Percentiles rank a stretch among this genome's conserved stretches.
Conservation (phyloP, 2,329 filamentous ascomycete genomes). For the Ilyonectria robusta region DNA sequence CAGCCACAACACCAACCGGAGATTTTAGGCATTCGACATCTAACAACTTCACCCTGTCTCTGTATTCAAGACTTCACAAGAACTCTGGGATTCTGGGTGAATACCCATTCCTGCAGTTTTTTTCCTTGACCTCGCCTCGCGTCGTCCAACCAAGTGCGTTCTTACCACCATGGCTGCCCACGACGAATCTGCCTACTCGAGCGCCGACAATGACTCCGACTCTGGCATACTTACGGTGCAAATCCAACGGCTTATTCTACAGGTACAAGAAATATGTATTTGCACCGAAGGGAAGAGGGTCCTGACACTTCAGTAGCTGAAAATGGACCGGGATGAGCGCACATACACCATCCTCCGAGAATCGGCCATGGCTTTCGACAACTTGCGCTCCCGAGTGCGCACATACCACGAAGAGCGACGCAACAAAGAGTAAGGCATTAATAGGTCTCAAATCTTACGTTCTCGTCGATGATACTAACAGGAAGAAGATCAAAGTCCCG, state of each 20-base stretch:
- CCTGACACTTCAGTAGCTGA: slow-evolving; percentile 45
- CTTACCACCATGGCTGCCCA: slow-evolving; percentile 29
- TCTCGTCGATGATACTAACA: neutral
- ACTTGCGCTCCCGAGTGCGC: slow-evolving; percentile 41
- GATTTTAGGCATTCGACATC: neutral
- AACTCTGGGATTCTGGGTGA: neutral
- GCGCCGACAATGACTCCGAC: slow-evolving; percentile 41
- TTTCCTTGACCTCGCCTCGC: neutral
- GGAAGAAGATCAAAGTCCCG: slow-evolving; percentile 33
- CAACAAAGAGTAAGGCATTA: slow-evolving; percentile 39
- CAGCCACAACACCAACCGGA: neutral
- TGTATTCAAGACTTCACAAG: neutral
- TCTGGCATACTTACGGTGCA: slow-evolving; percentile 42
- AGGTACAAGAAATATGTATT: slow-evolving; percentile 35
- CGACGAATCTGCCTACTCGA: slow-evolving; percentile 34
- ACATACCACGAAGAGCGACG: slow-evolving; percentile 42
- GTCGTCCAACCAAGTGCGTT: neutral
- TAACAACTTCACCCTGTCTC: neutral
- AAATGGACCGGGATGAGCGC: slow-evolving; percentile 47
- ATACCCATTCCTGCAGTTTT: neutral
- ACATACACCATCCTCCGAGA: slow-evolving; percentile 44
- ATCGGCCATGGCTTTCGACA: slow-evolving; percentile 42
- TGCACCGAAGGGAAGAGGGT: neutral
- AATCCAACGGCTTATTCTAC: slow-evolving; percentile 47
- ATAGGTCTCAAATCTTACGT: too few relatives aligned